phyloP scores from a whole-genome alignment of 345 rosid species.

The Rhodamnia argentea region DNA sequence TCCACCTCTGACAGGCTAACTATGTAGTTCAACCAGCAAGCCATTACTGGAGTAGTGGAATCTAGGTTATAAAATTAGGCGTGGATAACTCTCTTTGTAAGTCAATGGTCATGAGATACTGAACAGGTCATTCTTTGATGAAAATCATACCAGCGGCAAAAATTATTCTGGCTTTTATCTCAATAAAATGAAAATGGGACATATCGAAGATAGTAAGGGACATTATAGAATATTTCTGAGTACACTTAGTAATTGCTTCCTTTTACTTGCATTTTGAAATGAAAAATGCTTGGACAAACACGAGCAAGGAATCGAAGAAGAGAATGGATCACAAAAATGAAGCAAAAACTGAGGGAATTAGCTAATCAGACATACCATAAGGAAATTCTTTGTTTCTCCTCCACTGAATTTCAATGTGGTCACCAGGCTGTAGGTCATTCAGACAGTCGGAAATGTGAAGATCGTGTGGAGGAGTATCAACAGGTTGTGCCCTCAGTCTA shows the following conservation, averaged over 20 bases:
- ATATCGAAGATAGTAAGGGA: background rate
- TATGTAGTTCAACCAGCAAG: background rate
- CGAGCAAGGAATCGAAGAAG: background rate
- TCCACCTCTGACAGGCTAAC: background rate
- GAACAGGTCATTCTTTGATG: background rate
- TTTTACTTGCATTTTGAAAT: background rate
- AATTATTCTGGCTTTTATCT: background rate
- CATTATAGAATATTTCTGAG: background rate
- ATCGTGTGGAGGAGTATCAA: conserved; percentile 54
- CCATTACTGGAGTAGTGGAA: background rate
- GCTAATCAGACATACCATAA: conserved; percentile 27
- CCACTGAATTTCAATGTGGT: conserved; percentile 95
- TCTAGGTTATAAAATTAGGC: background rate
- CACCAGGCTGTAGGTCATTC: conserved; percentile 65
- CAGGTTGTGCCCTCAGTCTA: conserved; percentile 66
- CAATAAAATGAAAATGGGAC: background rate
- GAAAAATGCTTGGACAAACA: background rate
- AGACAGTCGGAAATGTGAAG: conserved; percentile 64
- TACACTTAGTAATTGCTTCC: background rate
- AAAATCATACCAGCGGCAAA: background rate
- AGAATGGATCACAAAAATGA: background rate
- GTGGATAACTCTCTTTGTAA: background rate
- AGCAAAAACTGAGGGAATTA: background rate
- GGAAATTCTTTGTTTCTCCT: conserved; percentile 81
- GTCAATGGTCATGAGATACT: background rate